Evolutionary conservation across 345 rosid species (phyloP).

Genomic region (Xanthoceras sorbifolium): DNA sequence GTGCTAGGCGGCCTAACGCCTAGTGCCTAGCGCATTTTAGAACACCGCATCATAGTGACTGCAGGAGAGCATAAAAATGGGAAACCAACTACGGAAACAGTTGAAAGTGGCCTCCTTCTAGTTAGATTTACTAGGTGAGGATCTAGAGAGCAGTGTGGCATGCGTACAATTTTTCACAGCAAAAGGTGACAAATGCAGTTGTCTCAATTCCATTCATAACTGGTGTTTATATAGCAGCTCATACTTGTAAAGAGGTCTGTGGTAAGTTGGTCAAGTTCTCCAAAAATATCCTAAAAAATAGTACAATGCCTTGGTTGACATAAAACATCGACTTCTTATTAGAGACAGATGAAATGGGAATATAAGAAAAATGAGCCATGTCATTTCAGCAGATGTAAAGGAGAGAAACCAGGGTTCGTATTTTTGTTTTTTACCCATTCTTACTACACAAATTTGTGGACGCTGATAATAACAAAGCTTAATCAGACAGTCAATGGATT

Average conservation of each 20-base stretch:
- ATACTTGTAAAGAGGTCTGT: neutral
- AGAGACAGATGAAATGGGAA: neutral
- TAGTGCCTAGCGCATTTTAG: too few species aligned
- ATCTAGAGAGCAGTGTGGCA: neutral
- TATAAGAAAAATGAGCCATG: neutral
- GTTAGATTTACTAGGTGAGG: neutral
- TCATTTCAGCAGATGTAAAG: neutral
- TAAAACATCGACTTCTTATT: neutral
- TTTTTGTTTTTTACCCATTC: neutral
- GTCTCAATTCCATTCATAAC: neutral
- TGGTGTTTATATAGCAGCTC: neutral
- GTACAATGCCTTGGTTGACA: neutral
- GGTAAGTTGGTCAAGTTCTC: neutral
- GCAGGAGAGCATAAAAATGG: neutral
- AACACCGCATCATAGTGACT: neutral
- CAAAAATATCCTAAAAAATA: neutral
- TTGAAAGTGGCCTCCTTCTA: conserved; percentile 8
- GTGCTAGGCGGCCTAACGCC: too few species aligned
- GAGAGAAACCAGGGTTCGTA: neutral
- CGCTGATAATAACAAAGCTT: neutral
- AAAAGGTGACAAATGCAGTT: neutral
- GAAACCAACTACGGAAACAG: neutral
- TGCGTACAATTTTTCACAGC: neutral
- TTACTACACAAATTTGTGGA: neutral
- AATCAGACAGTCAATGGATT: neutral